Evolutionary conservation across 2,329 filamentous ascomycete species (phyloP), one percentile per base, ranked within the genome.

Genomic region (Exophiala sideris): DNA sequence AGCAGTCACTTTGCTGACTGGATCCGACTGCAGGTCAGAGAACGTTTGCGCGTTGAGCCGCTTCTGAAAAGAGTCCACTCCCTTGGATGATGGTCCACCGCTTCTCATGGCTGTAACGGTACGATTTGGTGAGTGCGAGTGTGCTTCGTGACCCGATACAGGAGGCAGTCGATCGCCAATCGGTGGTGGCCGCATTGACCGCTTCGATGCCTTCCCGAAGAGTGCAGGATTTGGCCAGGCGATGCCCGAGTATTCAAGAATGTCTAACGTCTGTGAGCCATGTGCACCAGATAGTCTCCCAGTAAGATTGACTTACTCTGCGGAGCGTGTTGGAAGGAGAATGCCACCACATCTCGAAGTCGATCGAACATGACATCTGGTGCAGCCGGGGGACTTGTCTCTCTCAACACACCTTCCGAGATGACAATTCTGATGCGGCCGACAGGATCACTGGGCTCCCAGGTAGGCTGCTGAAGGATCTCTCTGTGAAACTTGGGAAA

Each of bases 301-400:
- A 16, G 4, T 10, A 11, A 8, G 16, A n/a, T 47, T 35, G 24
- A 71, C 77, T 61, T 73, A 92, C 89, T 79, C 50, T 88, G 72
- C 1, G 90, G 89, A 33, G 88, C 90, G 74, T 94, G 88, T 65
- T 94, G 88, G 64, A 95, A 95, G 1, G 89, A 86, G 69, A 95
- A 94, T 11, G 81, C 81, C 20, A 91, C 81, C 41, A 90, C 71
- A 64, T 91, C 89, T 65, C 86, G 87, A 58, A 88, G 74, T 38
- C 83, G 76, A 63, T 89, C 84, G 60, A 88, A 82, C 20, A 47
- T 50, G 20, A 20, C 8, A 7, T 38, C 34, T 10, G 44, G 35
- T 32, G 44, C 16, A 14, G 40, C 40, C 76, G 47, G 51, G 20
- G 53, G 47, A 8, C 33, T 54, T 8, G 39, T 46, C 11, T 55